Conservation (phyloP, 345 rosid species). For the Arabis hirsuta region DNA sequence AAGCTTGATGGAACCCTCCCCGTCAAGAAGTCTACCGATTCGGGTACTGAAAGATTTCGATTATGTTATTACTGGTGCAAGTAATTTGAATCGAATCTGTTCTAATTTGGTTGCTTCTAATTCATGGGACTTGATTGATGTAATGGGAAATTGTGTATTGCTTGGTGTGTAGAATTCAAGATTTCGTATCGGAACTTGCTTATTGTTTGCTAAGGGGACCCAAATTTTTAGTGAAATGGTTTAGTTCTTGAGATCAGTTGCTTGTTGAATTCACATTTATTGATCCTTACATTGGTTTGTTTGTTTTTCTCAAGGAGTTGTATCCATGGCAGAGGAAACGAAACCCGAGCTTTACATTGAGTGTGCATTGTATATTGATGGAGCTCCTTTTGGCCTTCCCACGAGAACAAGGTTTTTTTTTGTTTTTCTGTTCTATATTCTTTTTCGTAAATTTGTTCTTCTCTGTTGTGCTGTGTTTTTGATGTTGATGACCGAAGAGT, state of each 20-base stretch:
- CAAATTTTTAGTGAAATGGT: neutral
- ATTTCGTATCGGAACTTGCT: slow-evolving; percentile 5
- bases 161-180: slow-evolving; percentile 1
- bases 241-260: neutral
- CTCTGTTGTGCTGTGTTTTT: neutral
- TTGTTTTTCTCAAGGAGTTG: slow-evolving; percentile 47
- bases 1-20: slow-evolving; percentile 79
- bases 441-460: neutral
- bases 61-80: neutral
- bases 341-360: slow-evolving; percentile 79
- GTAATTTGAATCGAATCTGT: slow-evolving; percentile 18
- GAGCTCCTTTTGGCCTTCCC: slow-evolving; percentile 92
- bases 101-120: neutral
- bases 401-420: slow-evolving; percentile 77
- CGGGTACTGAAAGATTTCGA: slow-evolving; percentile 48
- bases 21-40: slow-evolving; percentile 49
- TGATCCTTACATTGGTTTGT: slow-evolving; percentile 9
- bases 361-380: slow-evolving; percentile 85
- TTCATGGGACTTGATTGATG: neutral
- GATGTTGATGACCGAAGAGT: slow-evolving; percentile 13
- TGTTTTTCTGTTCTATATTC: neutral
- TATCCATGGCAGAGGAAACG: slow-evolving; percentile 58
- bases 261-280: neutral
- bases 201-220: slow-evolving; percentile 8
- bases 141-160: neutral